Evolutionary conservation across 768 basidiomycete genomes (phyloP), one percentile per base, ranked within the genome.

Genomic region (Mycena polygramma): DNA sequence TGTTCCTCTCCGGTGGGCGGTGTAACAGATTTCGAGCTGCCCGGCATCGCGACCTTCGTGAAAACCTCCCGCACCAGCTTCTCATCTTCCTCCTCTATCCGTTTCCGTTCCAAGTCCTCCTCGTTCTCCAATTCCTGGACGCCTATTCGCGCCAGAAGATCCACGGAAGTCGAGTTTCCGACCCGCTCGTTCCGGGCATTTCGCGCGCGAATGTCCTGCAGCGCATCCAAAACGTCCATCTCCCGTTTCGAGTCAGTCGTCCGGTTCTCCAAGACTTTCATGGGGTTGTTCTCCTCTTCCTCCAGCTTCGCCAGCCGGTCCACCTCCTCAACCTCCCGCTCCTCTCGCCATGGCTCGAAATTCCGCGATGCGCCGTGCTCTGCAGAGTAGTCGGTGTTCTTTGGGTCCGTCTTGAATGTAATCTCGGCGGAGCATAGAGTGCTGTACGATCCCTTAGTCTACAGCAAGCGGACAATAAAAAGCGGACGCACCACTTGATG

Each of bases 371-470:
- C 98, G 37, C 98, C 98, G 77, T 98, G 97, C 82, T 99, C 97
- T 51, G 95, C 95, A 22, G 86, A 49, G 74, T 97, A 97, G 79
- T 97, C 96, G 0, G 96, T 97, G 78, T 98, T 96, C 87, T 97
- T 97, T 22, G 97, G 97, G 78, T 99, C 97, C 0, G 98, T 99
- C 81, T 99, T 99, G 91, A 99, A 99, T 0, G 98, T 99, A 73
- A 99, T 99, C 79, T 99, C 98, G 11, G 97, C 94, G 4, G 96
- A 98, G 79, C 98, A 99, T 46, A 96, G 83, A 17, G 96, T 97
- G 77, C 97, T 97, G 74, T 4, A 57, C 9, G 37, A 15, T 26
- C 13, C 24, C 55, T 85, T 52, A 78, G 71, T 8, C 35, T 22
- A 20, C 13, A 36, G 15, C 22, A 45, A 7, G 15, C 17, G 4